Evolutionary conservation across 192 early-diverging fungal species (phyloP).

Genomic region (Coemansia sp.): DNA sequence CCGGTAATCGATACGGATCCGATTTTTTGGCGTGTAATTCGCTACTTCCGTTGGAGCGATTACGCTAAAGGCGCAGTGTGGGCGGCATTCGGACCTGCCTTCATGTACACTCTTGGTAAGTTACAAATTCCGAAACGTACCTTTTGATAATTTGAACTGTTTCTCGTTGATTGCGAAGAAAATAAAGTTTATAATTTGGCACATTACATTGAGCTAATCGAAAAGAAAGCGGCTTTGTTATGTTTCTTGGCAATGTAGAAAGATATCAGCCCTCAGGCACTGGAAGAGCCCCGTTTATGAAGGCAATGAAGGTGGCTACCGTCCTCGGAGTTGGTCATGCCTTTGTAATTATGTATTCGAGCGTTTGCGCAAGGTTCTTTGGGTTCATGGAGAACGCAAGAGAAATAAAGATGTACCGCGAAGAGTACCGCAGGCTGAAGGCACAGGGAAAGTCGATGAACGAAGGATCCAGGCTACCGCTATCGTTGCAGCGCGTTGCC

Average conservation of each 20-base stretch:
- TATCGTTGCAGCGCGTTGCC: conserved; percentile 62
- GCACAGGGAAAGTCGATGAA: conserved; percentile 72
- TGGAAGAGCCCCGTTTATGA: conserved; percentile 46
- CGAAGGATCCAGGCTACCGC: conserved; percentile 60
- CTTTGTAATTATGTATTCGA: conserved; percentile 78
- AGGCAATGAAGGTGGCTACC: conserved; percentile 60
- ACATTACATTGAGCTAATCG: too few species aligned
- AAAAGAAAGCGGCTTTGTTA: neutral
- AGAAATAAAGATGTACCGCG: conserved; percentile 71
- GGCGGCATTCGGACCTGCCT: conserved; percentile 71
- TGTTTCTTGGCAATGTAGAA: conserved; percentile 15
- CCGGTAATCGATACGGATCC: conserved; percentile 90
- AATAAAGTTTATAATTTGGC: too few species aligned
- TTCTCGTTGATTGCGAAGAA: too few species aligned
- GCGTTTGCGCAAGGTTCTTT: conserved; percentile 79
- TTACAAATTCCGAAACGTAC: neutral
- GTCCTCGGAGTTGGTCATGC: conserved; percentile 64
- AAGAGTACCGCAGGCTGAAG: conserved; percentile 64
- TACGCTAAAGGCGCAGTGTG: conserved; percentile 65
- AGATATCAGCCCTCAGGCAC: conserved; percentile 61
- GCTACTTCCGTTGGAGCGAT: conserved; percentile 88
- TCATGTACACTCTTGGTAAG: conserved; percentile 77
- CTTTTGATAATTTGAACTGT: neutral
- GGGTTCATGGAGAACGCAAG: conserved; percentile 85
- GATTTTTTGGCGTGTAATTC: conserved; percentile 83